Evolutionary conservation across 768 basidiomycete species (phyloP), one percentile per base, ranked within the genome.

Genomic region (Leucocoprinus birnbaumii): DNA sequence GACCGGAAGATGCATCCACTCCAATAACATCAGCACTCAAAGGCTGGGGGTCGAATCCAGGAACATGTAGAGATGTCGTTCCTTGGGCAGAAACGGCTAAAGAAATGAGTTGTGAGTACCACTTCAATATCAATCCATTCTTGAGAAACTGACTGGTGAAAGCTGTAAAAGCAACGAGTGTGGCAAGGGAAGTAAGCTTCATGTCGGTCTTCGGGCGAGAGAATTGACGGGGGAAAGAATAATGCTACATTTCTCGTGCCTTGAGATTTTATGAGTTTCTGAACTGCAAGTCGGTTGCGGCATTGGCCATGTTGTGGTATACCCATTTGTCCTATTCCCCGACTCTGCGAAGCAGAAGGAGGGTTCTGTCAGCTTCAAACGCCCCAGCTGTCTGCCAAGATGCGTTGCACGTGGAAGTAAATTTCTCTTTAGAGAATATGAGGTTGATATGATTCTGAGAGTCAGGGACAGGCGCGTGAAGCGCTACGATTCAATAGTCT

Each of bases 21-120:
- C 65, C 65, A 16, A 64, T 48, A 19, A 66, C 59, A 48, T 68
- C 63, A 3, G 67, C 67, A 40, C 62, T 66, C 16, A 68, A 44
- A 24, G 65, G 67, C 44, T 65, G 63, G 21, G 65, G 60, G 55
- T 68, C 65, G 50, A 63, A 62, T 3, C 62, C 63, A 18, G 63
- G 66, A 27, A 68, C 58, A 50, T 54, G 62, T 26, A 66, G 53
- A 14, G 63, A 68, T 2, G 26, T 37, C 35, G 63, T 65, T 3
- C 35, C 14, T 43, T 66, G 66, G 19, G 59, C 63, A 21, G 56
- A 47, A 31, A 52, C 63, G 61, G 43, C 58, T 61, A 11, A 31
- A 41, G 16, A 16, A 8, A 16, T 41, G 13, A 8, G 13, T 14
- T 16, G n/a, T 19, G 40, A 19, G 13, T 19, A 41, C 18, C 40